Base-by-base conservation (phyloP, 371 early-diverging fungal species). In the Lichtheimia ramosa region DNA sequence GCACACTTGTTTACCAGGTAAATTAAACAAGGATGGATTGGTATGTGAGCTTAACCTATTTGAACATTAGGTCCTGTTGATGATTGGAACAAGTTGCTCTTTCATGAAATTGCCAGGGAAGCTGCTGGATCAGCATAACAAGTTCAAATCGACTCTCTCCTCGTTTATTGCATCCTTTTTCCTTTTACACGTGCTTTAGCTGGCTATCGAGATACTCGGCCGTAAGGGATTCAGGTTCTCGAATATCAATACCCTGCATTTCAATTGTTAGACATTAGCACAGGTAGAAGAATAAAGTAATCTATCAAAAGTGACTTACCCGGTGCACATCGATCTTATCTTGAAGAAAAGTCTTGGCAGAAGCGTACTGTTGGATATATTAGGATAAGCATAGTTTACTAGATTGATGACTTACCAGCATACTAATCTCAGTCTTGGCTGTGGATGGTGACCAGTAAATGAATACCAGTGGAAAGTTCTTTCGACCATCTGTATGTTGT, bases 381-480 rank as follows among this genome's bases (percentile, higher is more conserved):
- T 21, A 61, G 46, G 60, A n/a, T 28, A 50, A 27, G 40, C 34
- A 34, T 8, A 8, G 8, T 34, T 34, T 8, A 23, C 46, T n/a
- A 39, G 13, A 40, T 42, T 5, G 41, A 7, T 20, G 15, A 57
- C 56, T 67, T 74, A 78, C 83, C 56, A 86, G 75, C 88, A 90
- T 89, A 56, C 79, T 73, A 16, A 80, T 57, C 25, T 76, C 75
- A 1, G 88, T 75, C 43, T 80, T 78, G 16, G 82, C 82, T 5
- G 85, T 77, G 10, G 56, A 62, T 5, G 90, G 90, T 14, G 84
- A 73, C 74, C 88, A 90, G 57, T 85, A 87, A 14, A 90, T 68
- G 43, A 88, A 85, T 1, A 87, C 69, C 18, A 90, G 61, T 0
- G 90, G 90, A 48, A 77, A 90, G 15, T 86, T 86, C 34, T 70